Conservation (phyloP, 2,329 filamentous ascomycete species). For the Peltaster fructicola region DNA sequence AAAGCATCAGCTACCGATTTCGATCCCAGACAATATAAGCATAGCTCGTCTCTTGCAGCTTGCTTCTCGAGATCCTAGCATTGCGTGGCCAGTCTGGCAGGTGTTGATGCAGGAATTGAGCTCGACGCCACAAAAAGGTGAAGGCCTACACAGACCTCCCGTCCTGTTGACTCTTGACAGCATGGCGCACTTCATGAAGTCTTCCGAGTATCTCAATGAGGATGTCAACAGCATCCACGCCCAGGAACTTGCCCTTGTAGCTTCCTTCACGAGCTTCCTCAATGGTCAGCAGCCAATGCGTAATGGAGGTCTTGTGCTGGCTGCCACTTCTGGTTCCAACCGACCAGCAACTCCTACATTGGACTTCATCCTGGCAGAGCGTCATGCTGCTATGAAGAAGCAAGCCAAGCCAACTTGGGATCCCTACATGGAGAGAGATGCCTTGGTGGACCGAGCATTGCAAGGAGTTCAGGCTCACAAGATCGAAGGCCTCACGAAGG, state of each 20-base stretch:
- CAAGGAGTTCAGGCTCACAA: slow-evolving; percentile 30
- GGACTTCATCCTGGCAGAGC: slow-evolving; percentile 22
- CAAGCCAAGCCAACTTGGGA: slow-evolving; percentile 25
- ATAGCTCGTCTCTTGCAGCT: slow-evolving; percentile 51
- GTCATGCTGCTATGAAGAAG: slow-evolving; percentile 35
- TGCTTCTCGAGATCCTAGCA: slow-evolving; percentile 55
- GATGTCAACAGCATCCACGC: slow-evolving; percentile 63
- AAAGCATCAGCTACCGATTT: slow-evolving; percentile 40
- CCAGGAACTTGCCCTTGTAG: slow-evolving; percentile 62
- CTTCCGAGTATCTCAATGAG: slow-evolving; percentile 56
- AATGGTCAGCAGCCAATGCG: slow-evolving; percentile 36
- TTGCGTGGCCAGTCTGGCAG: slow-evolving; percentile 64
- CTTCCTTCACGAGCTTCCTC: slow-evolving; percentile 57
- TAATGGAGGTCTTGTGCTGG: slow-evolving; percentile 68
- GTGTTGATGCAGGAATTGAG: slow-evolving; percentile 69
- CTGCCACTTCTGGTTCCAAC: slow-evolving; percentile 57
- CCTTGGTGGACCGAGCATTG: slow-evolving; percentile 31
- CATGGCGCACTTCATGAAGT: slow-evolving; percentile 62
- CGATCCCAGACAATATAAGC: slow-evolving; percentile 39
- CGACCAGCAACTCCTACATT: slow-evolving; percentile 45
- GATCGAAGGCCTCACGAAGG: slow-evolving; percentile 51
- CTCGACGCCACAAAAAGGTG: slow-evolving; percentile 18
- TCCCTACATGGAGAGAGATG: slow-evolving; percentile 35
- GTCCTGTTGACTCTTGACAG: slow-evolving; percentile 66
- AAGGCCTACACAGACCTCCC: slow-evolving; percentile 33